Evolutionary conservation across 2,329 filamentous ascomycete genomes (phyloP).

Genomic region (Malbranchea zuffiana): DNA sequence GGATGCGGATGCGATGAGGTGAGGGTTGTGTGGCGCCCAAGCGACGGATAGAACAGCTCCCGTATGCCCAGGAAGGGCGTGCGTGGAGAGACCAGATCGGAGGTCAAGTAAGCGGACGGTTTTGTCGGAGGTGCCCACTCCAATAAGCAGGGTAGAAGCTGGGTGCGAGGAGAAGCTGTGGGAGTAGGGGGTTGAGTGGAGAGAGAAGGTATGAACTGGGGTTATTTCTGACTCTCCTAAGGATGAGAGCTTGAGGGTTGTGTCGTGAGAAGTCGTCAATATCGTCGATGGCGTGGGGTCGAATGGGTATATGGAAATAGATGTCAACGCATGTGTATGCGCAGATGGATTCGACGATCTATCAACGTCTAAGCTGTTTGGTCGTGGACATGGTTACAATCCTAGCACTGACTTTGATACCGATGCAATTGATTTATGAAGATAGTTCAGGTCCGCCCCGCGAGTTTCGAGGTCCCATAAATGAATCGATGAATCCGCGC

Average conservation of each 20-base stretch:
- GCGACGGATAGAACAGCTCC: constrained; percentile 57
- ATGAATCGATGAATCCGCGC: constrained; percentile 71
- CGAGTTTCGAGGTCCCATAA: constrained; percentile 73
- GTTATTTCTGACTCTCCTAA: constrained; percentile 31
- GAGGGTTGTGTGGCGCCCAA: constrained; percentile 73
- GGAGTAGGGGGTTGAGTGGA: constrained; percentile 40
- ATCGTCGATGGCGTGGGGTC: constrained; percentile 38
- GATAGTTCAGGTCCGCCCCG: constrained; percentile 40
- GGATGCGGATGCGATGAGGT: constrained; percentile 74
- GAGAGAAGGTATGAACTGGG: constrained; percentile 36
- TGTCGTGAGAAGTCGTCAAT: constrained; percentile 37
- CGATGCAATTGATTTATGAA: constrained; percentile 42
- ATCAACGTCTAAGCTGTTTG: constrained; percentile 3
- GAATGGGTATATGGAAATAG: constrained; percentile 39
- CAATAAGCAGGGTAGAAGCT: constrained; percentile 65
- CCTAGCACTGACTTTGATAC: constrained; percentile 22
- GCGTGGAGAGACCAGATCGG: constrained; percentile 64
- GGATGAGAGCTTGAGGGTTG: constrained; percentile 36
- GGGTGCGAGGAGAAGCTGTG: constrained; percentile 60
- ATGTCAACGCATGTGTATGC: constrained; percentile 38
- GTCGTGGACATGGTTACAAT: no score
- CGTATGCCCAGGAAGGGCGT: constrained; percentile 57
- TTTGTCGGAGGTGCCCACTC: constrained; percentile 78
- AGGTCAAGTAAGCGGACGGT: constrained; percentile 77
- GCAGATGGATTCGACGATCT: constrained; percentile 27